These are phyloP conservation scores for Xerocomus minutiporus DNA, from an alignment of 1,284 basidiomycete species.

Conservation along the genomic window DNA sequence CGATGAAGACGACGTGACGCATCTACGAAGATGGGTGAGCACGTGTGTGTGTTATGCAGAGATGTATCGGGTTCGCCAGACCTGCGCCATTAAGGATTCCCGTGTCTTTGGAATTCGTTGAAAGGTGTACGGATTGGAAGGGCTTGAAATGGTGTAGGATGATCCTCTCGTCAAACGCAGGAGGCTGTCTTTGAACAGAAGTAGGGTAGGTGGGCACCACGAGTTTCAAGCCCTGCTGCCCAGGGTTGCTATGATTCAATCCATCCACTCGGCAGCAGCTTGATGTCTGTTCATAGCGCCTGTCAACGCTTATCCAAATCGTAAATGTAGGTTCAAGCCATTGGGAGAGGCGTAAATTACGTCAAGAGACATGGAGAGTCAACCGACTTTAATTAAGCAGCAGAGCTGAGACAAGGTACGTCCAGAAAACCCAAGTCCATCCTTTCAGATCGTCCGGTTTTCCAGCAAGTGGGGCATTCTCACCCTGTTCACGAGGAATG, in stretches of 20 bases:
- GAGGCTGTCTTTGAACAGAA: not conserved
- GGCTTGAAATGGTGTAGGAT: not conserved
- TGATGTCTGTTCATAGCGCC: not conserved
- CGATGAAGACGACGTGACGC: conserved; percentile 28
- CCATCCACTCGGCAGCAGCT: not conserved
- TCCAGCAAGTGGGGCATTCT: not conserved
- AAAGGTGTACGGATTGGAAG: not conserved
- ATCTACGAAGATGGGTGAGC: conserved; percentile 11
- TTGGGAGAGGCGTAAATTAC: not conserved
- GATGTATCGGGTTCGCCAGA: not conserved
- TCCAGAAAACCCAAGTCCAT: conserved; percentile 16
- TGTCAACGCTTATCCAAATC: not conserved
- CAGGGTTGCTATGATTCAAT: not conserved
- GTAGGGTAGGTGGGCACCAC: not conserved
- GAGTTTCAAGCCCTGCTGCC: not conserved
- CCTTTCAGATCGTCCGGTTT: conserved; percentile 6
- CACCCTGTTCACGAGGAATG: conserved; percentile 5
- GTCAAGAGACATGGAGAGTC: not conserved
- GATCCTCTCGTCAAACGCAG: not conserved
- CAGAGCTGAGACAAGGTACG: conserved; percentile 18
- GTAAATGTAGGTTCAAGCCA: not conserved
- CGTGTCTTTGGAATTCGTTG: not conserved
- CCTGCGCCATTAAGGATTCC: not conserved
- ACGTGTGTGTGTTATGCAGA: not conserved
- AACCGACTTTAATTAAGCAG: not conserved